Base-by-base conservation (phyloP, 2,329 filamentous ascomycete species). In the Arthroderma uncinatum region DNA sequence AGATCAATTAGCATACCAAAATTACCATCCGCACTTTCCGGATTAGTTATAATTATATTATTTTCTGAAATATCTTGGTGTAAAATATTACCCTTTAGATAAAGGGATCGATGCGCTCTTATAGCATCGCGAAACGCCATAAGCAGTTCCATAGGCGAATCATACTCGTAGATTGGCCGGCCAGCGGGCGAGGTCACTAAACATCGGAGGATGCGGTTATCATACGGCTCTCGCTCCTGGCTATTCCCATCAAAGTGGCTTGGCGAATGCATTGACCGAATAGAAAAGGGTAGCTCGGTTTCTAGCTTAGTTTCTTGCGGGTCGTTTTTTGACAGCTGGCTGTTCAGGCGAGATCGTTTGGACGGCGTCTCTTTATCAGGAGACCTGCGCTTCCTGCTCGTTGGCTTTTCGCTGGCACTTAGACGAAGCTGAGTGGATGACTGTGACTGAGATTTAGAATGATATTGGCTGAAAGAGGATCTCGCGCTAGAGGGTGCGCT, bases 11-110 rank as follows among this genome's bases (percentile, higher is more conserved):
- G 62, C 58, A 67, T 67, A 5, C 71, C 72, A 10, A 53, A 52
- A 7, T 21, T n/a, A 23, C 60, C 58, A 25, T 19, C 16, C 1
- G 54, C 21, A 1, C 4, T 57, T 3, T 61, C 64, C 7, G 61
- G 59, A 28, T 61, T 65, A 2, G 65, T 63, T 12, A 75, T 70
- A 30, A 74, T 71, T 16, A 75, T 69, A 53, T 73, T 74, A n/a
- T 67, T 64, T 1, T 66, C 60, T 0, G 68, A 74, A 12, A 75
- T 67, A 37, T 74, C 68, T 33, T 62, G 62, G 58, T 75, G 67
- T 7, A 74, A 65, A 54, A 74, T 71, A 4, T 65, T 63, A 9
- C 67, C 65, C 4, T 67, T 56, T 0, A 63, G 10, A 30, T 69
- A 68, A 0, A 76, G 62, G 14, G 66, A 71, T n/a, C 58, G 63